Base-by-base conservation (phyloP, 208 protist species). In the Angomonas deanei region DNA sequence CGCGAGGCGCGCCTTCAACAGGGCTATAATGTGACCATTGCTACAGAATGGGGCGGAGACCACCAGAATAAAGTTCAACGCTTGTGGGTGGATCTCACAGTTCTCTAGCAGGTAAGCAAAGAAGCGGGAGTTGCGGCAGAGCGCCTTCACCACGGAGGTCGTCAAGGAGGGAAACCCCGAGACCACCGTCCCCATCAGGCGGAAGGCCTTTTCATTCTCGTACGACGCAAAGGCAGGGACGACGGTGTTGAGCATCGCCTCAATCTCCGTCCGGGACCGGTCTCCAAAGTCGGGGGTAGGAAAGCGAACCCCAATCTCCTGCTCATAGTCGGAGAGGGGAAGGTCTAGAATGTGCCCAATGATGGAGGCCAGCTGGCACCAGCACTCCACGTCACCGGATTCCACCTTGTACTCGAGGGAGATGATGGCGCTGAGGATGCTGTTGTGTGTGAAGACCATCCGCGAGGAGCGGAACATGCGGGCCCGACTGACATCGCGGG, bases 111-210 rank as follows among this genome's bases (percentile, higher is more conserved):
- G 19, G 32, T 66, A 39, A 1, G 52, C 34, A 19, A 91, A 52
- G 30, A 91, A 84, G 8, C 68, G 58, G 24, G 76, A 70, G 71
- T 87, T 91, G 60, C 78, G 80, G 23, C 78, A 65, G 26, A 87
- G 70, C 0, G 66, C 59, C 60, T 69, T 74, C 10, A 72, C 70
- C 23, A 48, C 52, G 0, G 47, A 31, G 1, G 23, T 26, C 32
- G 58, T 53, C 3, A 91, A 0, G 15, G 32, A 56, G 6, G 47
- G 27, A 23, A 77, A 64, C 1, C 28, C 17, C 2, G 66, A 26
- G 5, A 87, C 52, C 0, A 86, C 57, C 0, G 8, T n/a, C 0
- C 61, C 50, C 68, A 86, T 78, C 61, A 87, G 76, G 0, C 66
- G 61, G 49, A 87, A 81, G 13, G 71, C 70, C 3, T 27, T 33